Evolutionary conservation across 495 filamentous ascomycete species (phyloP).

Genomic region (Eremomyces bilateralis): DNA sequence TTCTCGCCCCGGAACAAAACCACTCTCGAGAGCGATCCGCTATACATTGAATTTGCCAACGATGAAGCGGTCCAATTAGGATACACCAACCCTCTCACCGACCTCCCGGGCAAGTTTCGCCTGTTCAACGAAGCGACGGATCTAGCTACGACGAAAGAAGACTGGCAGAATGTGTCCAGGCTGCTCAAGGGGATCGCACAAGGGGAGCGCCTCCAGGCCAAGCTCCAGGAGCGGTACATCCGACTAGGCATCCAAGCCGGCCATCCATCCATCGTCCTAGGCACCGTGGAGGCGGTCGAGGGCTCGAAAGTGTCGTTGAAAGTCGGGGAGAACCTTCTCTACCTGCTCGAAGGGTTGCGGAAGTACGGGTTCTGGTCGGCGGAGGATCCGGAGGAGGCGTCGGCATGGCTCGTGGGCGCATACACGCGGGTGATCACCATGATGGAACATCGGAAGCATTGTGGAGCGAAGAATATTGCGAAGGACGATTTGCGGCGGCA

Average conservation of each 20-base stretch:
- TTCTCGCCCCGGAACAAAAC: background rate
- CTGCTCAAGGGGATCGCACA: background rate
- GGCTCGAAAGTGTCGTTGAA: background rate
- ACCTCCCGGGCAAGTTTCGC: background rate
- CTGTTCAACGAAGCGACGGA: background rate
- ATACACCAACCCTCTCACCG: background rate
- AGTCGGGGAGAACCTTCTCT: background rate
- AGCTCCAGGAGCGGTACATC: background rate
- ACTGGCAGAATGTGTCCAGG: background rate
- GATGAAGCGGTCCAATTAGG: background rate
- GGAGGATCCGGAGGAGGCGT: background rate
- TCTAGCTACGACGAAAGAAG: background rate
- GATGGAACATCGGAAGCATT: background rate
- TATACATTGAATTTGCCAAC: background rate
- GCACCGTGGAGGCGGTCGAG: background rate
- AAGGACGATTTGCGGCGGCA: background rate
- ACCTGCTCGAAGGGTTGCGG: background rate
- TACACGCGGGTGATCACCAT: background rate
- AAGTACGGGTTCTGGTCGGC: background rate
- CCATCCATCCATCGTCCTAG: background rate
- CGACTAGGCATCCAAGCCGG: background rate
- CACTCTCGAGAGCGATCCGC: background rate
- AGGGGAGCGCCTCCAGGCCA: background rate
- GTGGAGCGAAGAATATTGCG: background rate
- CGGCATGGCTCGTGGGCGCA: background rate